These are phyloP conservation scores for Cucumis sativus DNA, from an alignment of 306 rosid genomes.

Conservation along the genomic window DNA sequence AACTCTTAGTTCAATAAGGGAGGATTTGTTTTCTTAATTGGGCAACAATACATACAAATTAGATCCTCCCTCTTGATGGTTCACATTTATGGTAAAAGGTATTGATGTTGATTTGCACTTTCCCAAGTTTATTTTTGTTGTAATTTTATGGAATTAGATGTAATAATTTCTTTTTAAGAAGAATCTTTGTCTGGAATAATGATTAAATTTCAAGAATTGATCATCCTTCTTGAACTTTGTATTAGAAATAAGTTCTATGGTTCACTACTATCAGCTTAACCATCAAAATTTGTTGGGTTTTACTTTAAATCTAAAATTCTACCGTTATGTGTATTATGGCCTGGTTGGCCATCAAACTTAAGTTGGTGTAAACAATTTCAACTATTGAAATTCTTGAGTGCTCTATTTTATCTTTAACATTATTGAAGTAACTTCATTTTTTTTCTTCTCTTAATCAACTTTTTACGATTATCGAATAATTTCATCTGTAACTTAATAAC, in stretches of 20 bases:
- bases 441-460: too few species aligned
- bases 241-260: neutral
- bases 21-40: neutral
- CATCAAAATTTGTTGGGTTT: too few species aligned
- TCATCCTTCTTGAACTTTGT: neutral
- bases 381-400: too few species aligned
- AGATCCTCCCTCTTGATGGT: neutral
- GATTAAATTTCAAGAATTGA: neutral
- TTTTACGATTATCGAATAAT: too few species aligned
- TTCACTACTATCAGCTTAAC: neutral
- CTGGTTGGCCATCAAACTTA: too few species aligned
- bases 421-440: too few species aligned
- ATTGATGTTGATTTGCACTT: neutral
- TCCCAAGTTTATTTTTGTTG: neutral
- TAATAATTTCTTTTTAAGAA: too few species aligned
- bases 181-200: neutral
- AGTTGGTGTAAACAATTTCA: too few species aligned
- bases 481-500: too few species aligned
- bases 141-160: neutral
- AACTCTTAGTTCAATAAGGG: neutral
- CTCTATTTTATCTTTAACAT: too few species aligned
- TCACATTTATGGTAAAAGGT: neutral
- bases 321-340: neutral
- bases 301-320: too few species aligned
- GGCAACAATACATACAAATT: neutral